A percentile compares a stretch with the other conserved stretches of the same genome.
phyloP scores from a whole-genome alignment of 2,329 filamentous ascomycete genomes.

The Aspergillus melleus region DNA sequence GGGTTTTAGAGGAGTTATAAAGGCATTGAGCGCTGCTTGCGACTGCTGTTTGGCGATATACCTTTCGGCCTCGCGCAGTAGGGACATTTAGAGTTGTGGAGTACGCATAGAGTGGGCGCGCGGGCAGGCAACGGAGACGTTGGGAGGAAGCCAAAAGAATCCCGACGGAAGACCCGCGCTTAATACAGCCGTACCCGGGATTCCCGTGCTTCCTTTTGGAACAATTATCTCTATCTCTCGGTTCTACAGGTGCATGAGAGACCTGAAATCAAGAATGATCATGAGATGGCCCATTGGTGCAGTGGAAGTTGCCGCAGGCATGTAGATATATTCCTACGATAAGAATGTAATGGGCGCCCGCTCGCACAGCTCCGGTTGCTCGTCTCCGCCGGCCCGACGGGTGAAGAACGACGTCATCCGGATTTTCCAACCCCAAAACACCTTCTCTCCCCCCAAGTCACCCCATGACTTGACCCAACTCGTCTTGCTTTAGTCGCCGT shows the following conservation, averaged over 20 bases:
- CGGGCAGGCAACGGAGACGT: no score
- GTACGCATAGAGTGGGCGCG: background rate
- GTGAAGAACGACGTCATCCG: slow-evolving; percentile 23
- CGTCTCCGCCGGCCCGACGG: slow-evolving; percentile 23
- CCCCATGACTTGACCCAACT: background rate
- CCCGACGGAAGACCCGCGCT: background rate
- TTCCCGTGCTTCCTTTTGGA: no score
- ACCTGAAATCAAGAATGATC: no score
- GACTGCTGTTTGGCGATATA: slow-evolving; percentile 43
- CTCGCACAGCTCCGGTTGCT: background rate
- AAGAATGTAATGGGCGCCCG: slow-evolving; percentile 4
- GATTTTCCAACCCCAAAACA: background rate
- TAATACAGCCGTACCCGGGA: no score
- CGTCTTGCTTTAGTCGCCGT: background rate
- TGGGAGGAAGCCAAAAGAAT: background rate
- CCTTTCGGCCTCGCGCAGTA: slow-evolving; percentile 46
- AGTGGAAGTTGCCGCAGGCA: no score
- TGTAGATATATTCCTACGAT: background rate
- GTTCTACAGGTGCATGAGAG: no score
- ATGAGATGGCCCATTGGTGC: no score
- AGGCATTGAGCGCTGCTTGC: slow-evolving; percentile 39
- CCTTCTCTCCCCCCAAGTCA: background rate
- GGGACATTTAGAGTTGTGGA: slow-evolving; percentile 39
- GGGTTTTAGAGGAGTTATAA: slow-evolving; percentile 40
- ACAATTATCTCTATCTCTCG: no score